Evolutionary conservation across 768 basidiomycete genomes (phyloP), one percentile per base, ranked within the genome.

Genomic region (Obba rivulosa): DNA sequence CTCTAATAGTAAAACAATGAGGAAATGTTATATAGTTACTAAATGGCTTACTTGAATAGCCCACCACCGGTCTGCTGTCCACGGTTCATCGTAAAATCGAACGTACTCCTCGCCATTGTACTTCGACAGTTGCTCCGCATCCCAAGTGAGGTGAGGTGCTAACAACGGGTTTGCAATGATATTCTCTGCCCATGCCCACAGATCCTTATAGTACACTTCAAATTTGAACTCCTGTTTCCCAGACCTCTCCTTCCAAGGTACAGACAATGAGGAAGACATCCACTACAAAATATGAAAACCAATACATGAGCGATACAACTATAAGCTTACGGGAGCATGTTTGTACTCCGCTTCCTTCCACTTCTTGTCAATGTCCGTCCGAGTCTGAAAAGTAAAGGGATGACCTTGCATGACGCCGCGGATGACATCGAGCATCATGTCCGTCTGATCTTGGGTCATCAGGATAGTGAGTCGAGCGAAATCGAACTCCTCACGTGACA

Each of bases 51-150:
- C 57, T 50, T 56, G 57, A 10, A 54, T 41, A 5, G 45, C 28
- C 51, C 51, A 56, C 8, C 16, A 42, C 17, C 10, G 16, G 34
- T 48, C 37, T 9, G 47, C 55, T 3, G 57, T 58, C 34, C 39
- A 49, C n/a, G 57, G 57, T 22, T 58, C 57, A 47, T 56, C 34
- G 4, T 49, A 18, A 37, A 51, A 56, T 3, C 42, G 35, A 9
- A 51, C 34, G 39, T 41, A 57, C 10, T 10, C 10, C 17, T 40
- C 23, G 7, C 50, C 56, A 46, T 54, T 41, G 28, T 37, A 54
- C 16, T 46, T 41, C 21, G 18, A 50, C 17, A 58, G 44, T 9
- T 42, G 25, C 9, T 34, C n/a, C 0, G 54, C 51, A 51, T 58
- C 51, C 48, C 49, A 58, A 9, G 38, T 45, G 20, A 55, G 36